A percentile compares a stretch with the other conserved stretches of the same genome.
Evolutionary conservation across 1,139 yeast species (phyloP).

Genomic region (Hyphopichia pseudoburtonii): DNA sequence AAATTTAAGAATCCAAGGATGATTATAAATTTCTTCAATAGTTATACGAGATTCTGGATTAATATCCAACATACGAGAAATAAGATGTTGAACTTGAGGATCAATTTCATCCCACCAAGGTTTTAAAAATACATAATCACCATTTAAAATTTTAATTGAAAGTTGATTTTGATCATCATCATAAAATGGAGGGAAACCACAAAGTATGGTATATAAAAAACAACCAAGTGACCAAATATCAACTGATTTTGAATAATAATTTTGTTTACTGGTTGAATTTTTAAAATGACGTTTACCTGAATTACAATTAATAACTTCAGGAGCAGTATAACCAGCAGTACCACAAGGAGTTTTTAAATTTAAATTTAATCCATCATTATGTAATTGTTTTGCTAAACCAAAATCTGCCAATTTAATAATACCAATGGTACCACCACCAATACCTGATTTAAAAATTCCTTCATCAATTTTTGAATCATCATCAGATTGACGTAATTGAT

Average conservation of each 20-base stretch:
- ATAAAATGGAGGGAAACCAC: constrained; percentile 97
- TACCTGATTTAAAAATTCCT: constrained; percentile 66
- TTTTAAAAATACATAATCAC: constrained; percentile 75
- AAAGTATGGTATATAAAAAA: constrained; percentile 80
- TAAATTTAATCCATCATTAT: constrained; percentile 51
- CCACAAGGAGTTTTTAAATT: constrained; percentile 71
- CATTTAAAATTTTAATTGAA: constrained; percentile 79
- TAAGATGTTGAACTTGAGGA: constrained; percentile 68
- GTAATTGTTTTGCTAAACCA: constrained; percentile 56
- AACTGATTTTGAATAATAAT: constrained; percentile 82
- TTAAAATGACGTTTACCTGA: constrained; percentile 12
- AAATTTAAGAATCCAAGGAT: constrained; percentile 35
- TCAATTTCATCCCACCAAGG: constrained; percentile 99
- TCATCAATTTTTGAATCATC: constrained; percentile 81
- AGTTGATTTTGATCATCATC: constrained; percentile 82
- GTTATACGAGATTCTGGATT: constrained; percentile 69
- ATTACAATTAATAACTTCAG: constrained; percentile 72
- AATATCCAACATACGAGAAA: constrained; percentile 51
- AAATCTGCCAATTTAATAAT: constrained; percentile 56
- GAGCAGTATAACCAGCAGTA: constrained; percentile 76
- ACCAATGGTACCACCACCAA: constrained; percentile 57
- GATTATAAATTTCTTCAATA: constrained; percentile 60
- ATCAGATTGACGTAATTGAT: constrained; percentile 67
- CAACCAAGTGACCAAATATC: constrained; percentile 98
- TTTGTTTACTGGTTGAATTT: constrained; percentile 49